Evolutionary conservation across 2,329 filamentous ascomycete species (phyloP).

Genomic region (Xylaria sp.): DNA sequence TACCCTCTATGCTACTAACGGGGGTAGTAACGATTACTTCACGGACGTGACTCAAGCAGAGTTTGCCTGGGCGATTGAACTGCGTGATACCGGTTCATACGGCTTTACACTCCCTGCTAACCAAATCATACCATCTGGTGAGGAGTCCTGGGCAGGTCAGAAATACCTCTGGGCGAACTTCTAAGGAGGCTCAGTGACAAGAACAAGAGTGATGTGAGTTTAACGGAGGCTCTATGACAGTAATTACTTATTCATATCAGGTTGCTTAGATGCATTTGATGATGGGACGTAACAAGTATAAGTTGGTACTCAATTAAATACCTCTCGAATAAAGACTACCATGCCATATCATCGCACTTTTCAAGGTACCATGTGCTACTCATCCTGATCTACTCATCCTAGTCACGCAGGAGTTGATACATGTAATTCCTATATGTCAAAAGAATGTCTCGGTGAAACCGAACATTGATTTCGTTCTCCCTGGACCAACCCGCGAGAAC

Average conservation of each 20-base stretch:
- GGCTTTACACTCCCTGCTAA: constrained; percentile 39
- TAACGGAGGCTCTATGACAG: neutral
- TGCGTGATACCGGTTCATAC: constrained; percentile 39
- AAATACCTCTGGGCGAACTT: constrained; percentile 39
- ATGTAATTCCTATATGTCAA: too few relatives aligned
- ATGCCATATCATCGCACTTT: neutral
- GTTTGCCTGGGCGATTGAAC: constrained; percentile 41
- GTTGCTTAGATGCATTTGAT: neutral
- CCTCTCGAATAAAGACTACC: neutral
- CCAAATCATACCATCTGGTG: constrained; percentile 40
- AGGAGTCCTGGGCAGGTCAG: constrained; percentile 41
- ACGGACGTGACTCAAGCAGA: constrained; percentile 38
- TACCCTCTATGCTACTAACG: constrained; percentile 43
- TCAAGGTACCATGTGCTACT: neutral
- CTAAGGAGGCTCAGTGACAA: constrained; percentile 1
- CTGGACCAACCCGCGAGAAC: too few relatives aligned
- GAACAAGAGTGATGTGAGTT: neutral
- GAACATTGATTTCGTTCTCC: neutral
- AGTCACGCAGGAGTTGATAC: too few relatives aligned
- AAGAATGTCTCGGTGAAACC: neutral
- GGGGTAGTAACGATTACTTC: constrained; percentile 41
- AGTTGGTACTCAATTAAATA: neutral
- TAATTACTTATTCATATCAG: neutral
- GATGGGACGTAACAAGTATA: neutral
- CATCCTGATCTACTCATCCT: too few relatives aligned